Evolutionary conservation across 2,329 filamentous ascomycete genomes (phyloP), one percentile per base, ranked within the genome.

Genomic region (Xylaria sp.): DNA sequence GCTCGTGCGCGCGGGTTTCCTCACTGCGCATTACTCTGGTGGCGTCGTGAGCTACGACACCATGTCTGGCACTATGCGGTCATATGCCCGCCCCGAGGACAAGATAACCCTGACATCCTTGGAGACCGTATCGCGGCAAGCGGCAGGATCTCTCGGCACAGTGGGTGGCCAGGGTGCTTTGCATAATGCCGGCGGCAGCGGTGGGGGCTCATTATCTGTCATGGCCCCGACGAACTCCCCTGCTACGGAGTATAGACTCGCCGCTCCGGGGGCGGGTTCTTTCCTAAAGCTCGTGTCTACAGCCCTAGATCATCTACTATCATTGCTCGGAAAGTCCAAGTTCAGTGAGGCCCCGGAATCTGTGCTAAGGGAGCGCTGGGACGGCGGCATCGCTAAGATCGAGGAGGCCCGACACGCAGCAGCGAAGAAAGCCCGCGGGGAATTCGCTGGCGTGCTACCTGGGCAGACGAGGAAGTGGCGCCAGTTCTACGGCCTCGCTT

Each of bases 401-500:
- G 83, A 84, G 33, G 77, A 81, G 22, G 75, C 80, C 17, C 81
- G 80, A 33, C 77, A 79, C 65, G 82, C 66, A 25, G 58, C 82
- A 20, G 75, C 72, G 5, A 88, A 86, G 78, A 82, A 81, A 65
- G 79, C 81, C 20, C 79, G 88, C 61, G 85, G 87, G 1, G 86
- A 89, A 72, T 87, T 85, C 72, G 77, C 77, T 5, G 88, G 87
- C 6, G 81, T 90, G 2, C 73, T 88, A 45, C 86, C 87, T 0
- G 88, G 88, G 0, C 81, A 86, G 73, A 91, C 89, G 17, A 86
- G 84, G 75, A 90, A 88, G 75, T 94, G 92, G 92, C 89, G 85
- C 75, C 84, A 87, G 33, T 92, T 92, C 69, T 86, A 87, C 73
- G 92, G 92, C 0, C 77, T 93, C 67, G 80, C 85, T 49, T 94